Evolutionary conservation across 2,329 filamentous ascomycete species (phyloP).

Genomic region (Diaporthe vaccinii): DNA sequence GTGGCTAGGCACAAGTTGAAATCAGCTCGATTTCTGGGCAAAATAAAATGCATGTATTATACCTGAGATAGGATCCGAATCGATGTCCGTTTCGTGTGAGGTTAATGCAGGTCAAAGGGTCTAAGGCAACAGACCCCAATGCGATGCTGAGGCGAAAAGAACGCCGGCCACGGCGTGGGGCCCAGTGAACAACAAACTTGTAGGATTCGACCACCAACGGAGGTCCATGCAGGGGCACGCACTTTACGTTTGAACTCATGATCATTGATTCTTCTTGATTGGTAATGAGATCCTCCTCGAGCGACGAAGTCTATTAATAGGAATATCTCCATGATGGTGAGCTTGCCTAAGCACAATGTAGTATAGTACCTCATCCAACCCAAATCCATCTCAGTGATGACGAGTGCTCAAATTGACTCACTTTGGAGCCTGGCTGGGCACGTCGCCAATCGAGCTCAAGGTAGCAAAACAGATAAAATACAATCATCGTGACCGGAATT

Average conservation of each 20-base stretch:
- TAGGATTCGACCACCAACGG: no score
- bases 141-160: not conserved
- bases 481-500: not conserved
- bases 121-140: conserved; percentile 20
- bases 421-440: not conserved
- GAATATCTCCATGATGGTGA: not conserved
- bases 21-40: not conserved
- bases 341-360: not conserved
- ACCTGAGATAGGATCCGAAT: not conserved
- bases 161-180: not conserved
- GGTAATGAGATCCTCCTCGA: not conserved
- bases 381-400: not conserved
- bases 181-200: not conserved
- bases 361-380: not conserved
- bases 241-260: not conserved
- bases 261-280: no score
- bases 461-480: no score
- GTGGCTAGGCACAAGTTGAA: no score
- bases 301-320: not conserved
- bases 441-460: not conserved
- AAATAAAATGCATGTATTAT: not conserved
- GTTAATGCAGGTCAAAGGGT: not conserved
- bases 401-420: not conserved
- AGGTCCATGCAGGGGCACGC: not conserved
- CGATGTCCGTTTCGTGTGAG: not conserved